These are phyloP conservation scores for Noccaea caerulescens DNA, from an alignment of 345 rosid genomes.

Conservation along the genomic window DNA sequence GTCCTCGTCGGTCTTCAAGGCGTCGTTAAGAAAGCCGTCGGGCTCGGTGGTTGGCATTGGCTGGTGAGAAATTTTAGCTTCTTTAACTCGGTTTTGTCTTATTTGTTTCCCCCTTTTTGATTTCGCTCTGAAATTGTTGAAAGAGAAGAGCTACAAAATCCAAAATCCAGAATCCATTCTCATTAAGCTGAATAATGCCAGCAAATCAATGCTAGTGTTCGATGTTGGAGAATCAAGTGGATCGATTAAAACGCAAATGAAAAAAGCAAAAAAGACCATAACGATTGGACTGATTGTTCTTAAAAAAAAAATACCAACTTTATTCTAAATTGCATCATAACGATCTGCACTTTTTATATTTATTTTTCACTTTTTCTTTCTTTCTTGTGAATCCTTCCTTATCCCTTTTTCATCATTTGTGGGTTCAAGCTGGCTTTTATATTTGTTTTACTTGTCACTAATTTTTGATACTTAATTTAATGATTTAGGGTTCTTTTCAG, in stretches of 20 bases:
- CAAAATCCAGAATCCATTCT: neutral
- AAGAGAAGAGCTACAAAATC: neutral
- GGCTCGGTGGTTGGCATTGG: conserved; percentile 99
- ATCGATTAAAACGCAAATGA: neutral
- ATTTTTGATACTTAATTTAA: neutral
- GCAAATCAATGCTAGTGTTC: conserved; percentile 3
- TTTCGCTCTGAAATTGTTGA: conserved; percentile 5
- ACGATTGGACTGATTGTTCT: conserved; percentile 32
- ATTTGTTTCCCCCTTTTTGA: neutral
- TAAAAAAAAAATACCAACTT: conserved; percentile 19
- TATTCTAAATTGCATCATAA: conserved; percentile 28
- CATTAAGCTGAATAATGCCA: conserved; percentile 29
- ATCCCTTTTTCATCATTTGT: conserved; percentile 26
- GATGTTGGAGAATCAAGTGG: conserved; percentile 25
- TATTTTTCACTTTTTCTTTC: neutral
- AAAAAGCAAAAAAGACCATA: neutral
- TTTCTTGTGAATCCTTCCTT: conserved; percentile 39
- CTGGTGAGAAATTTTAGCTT: conserved; percentile 56
- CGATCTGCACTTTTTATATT: conserved; percentile 38
- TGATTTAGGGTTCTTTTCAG: conserved; percentile 19
- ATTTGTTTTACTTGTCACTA: conserved; percentile 45
- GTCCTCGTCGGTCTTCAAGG: conserved; percentile 96
- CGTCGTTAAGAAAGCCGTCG: conserved; percentile 95
- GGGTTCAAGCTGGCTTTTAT: conserved; percentile 46
- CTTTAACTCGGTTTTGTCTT: conserved; percentile 17